Evolutionary conservation across 331 rosid genomes (phyloP), one percentile per base, ranked within the genome.

Genomic region (Malus hybrid): DNA sequence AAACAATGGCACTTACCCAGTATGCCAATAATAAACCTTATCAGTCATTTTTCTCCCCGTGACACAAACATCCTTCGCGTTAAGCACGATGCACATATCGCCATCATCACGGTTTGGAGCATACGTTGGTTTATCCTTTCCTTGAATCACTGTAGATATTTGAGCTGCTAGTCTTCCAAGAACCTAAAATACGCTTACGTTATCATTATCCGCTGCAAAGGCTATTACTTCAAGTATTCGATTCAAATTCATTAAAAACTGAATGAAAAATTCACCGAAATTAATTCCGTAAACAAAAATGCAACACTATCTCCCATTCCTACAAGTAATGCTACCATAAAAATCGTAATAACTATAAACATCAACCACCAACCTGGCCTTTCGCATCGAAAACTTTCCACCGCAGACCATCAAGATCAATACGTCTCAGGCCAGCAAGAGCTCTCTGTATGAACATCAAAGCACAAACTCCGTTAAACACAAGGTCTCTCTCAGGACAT

Each of bases 131-230:
- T 91, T 94, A 74, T 91, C 99, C 84, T 94, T 94, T 71, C 99
- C 99, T 77, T 84, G 91, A 77, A 94, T 72, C 63, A 94, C 96
- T 32, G 99, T 94, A 62, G 99, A 91, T 81, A 94, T 88, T 82
- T 92, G 95, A 74, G 99, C 90, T 68, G 99, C 99, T 71, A 92
- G 72, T 85, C 99, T 94, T 24, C 99, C 97, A 82, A 94, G 99
- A 76, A 94, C 84, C 98, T 93, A 57, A 60, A 61, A 12, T 64
- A 33, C 18, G 10, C 48, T 20, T 39, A 60, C 71, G 63, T 39
- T 29, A 24, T 24, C 39, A 71, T 76, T 60, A 65, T 61, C 26
- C 9, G 32, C 13, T 30, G 66, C 12, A 50, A 67, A 75, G 42
- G 63, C 65, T 65, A 65, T 18, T 39, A 80, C 57, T 75, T 74